Percentiles rank a stretch among this genome's conserved stretches.
Conservation (phyloP, 2,329 filamentous ascomycete species). For the Tympanopsis confertula region DNA sequence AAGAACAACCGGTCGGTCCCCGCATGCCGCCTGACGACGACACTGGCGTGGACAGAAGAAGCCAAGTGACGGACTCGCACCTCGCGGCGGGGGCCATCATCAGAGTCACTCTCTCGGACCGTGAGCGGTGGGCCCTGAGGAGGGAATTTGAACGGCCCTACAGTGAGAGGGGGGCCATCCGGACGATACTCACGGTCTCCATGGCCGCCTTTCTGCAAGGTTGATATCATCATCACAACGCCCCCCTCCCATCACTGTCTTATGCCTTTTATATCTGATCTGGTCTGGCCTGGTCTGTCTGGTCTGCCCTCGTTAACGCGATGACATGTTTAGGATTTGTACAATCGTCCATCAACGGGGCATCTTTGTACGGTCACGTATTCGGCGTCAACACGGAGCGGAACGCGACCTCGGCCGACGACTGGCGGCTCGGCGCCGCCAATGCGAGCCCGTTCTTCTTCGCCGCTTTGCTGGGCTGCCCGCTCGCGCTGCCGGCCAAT, state of each 20-base stretch:
- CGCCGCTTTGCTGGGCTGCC: conserved; percentile 24
- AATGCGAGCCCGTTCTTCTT: conserved; percentile 26
- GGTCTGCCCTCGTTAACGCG: too few species aligned
- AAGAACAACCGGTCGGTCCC: too few species aligned
- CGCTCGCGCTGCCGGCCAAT: conserved; percentile 26
- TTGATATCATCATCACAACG: too few species aligned
- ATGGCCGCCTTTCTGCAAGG: conserved; percentile 30
- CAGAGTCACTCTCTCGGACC: conserved; percentile 10
- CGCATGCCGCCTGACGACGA: too few species aligned
- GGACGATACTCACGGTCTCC: conserved; percentile 28
- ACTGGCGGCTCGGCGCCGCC: conserved; percentile 25
- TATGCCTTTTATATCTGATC: too few species aligned
- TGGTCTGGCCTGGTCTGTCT: too few species aligned
- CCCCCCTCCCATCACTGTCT: too few species aligned
- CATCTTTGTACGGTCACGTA: conserved; percentile 15
- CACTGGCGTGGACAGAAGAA: too few species aligned
- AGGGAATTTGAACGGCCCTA: conserved; percentile 24
- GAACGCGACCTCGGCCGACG: conserved; percentile 6
- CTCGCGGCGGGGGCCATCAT: too few species aligned
- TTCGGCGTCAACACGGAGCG: neutral
- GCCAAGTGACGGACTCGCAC: too few species aligned
- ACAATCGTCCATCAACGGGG: conserved; percentile 29
- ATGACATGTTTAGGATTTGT: too few species aligned
- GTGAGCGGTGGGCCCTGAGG: conserved; percentile 23
- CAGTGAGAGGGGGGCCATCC: conserved; percentile 23